These are phyloP conservation scores for Erysiphe pulchra DNA, from an alignment of 2,329 filamentous ascomycete species.

Conservation along the genomic window DNA sequence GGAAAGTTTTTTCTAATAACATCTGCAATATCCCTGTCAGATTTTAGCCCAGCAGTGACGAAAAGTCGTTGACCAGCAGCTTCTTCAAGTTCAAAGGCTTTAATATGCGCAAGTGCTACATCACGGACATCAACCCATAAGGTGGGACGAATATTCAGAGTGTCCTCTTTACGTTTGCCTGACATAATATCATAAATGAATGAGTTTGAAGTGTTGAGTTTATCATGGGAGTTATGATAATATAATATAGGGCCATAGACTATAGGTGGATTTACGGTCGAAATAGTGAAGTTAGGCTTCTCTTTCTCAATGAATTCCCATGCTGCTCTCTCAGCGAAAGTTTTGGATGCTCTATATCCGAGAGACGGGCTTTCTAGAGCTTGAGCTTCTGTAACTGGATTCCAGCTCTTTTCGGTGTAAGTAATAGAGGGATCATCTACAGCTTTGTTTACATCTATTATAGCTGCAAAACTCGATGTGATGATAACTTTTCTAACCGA, in stretches of 20 bases:
- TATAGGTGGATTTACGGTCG: slow-evolving; percentile 32
- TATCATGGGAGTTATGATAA: slow-evolving; percentile 31
- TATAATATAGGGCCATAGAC: slow-evolving; percentile 21
- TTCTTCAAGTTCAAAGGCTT: slow-evolving; percentile 25
- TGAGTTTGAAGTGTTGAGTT: slow-evolving; percentile 46
- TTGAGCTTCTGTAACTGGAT: slow-evolving; percentile 22
- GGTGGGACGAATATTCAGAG: slow-evolving; percentile 24
- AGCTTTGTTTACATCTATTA: slow-evolving; percentile 18
- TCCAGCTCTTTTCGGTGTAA: slow-evolving; percentile 24
- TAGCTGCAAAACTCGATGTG: slow-evolving; percentile 36
- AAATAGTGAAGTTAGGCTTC: slow-evolving; percentile 27
- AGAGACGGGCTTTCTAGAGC: slow-evolving; percentile 15
- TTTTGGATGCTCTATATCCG: slow-evolving; percentile 18
- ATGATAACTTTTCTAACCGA: slow-evolving; percentile 18
- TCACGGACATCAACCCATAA: slow-evolving; percentile 34
- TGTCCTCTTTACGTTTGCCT: slow-evolving; percentile 26
- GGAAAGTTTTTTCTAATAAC: slow-evolving; percentile 27
- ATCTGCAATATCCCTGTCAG: slow-evolving; percentile 28
- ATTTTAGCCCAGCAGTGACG: slow-evolving; percentile 29
- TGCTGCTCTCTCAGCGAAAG: slow-evolving; percentile 37
- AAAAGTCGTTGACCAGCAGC: slow-evolving; percentile 36
- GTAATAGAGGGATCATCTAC: slow-evolving; percentile 14
- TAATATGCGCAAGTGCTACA: slow-evolving; percentile 35
- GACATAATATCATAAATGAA: slow-evolving; percentile 33
- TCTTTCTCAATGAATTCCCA: slow-evolving; percentile 32